Percentiles rank a stretch among this genome's conserved stretches.
Conservation (phyloP, 2,329 filamentous ascomycete genomes). For the Thielaviopsis ethacetica region DNA sequence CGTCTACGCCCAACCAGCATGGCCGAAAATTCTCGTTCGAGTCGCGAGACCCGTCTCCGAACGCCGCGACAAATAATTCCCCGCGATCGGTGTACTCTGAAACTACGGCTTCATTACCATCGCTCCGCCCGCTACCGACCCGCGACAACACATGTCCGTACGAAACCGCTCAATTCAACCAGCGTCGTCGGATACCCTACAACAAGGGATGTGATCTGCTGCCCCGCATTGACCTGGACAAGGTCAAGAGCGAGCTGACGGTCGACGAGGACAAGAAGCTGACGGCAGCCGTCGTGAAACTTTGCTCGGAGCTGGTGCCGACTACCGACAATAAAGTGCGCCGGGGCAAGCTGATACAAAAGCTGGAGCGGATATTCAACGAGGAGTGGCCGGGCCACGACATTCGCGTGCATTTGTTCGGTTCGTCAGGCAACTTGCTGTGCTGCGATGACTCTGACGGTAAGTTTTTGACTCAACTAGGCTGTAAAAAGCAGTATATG, state of each 20-base stretch:
- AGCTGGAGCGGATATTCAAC: constrained; percentile 77
- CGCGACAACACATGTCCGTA: constrained; percentile 57
- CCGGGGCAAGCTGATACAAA: constrained; percentile 60
- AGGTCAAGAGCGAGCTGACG: constrained; percentile 53
- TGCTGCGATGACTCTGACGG: constrained; percentile 94
- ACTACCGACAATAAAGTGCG: constrained; percentile 63
- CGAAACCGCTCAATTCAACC: constrained; percentile 71
- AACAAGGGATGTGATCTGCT: constrained; percentile 68
- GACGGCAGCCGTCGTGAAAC: constrained; percentile 64
- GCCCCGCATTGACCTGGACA: constrained; percentile 53
- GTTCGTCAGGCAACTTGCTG: constrained; percentile 89
- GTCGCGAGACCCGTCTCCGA: constrained; percentile 67
- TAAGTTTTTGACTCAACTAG: constrained; percentile 27
- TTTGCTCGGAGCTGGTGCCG: constrained; percentile 75
- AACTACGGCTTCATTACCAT: constrained; percentile 57
- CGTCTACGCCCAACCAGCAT: constrained; percentile 83
- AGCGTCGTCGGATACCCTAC: constrained; percentile 80
- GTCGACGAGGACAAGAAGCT: constrained; percentile 60
- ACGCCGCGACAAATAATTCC: constrained; percentile 59
- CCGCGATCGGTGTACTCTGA: constrained; percentile 85
- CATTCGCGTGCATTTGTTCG: constrained; percentile 85
- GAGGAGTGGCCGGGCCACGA: constrained; percentile 81
- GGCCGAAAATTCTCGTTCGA: constrained; percentile 67
- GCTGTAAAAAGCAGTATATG: background rate
- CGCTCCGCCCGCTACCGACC: constrained; percentile 47